These are phyloP conservation scores for Lodderomyces beijingensis DNA, from an alignment of 1,139 yeast genomes.

Conservation along the genomic window DNA sequence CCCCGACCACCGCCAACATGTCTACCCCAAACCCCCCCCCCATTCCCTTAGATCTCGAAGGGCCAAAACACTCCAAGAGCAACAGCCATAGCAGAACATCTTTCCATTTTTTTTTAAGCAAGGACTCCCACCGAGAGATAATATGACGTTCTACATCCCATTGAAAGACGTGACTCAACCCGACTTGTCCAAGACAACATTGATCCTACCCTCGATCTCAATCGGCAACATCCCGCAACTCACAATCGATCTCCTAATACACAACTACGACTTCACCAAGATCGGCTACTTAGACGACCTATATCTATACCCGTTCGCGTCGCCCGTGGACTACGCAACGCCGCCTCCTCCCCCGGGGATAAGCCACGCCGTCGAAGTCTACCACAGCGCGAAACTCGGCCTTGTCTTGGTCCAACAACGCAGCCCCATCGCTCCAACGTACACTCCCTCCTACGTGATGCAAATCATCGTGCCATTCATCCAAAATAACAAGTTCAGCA, in stretches of 20 bases:
- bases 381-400: conserved; percentile 31
- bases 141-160: conserved; percentile 6
- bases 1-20: too few relatives aligned
- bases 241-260: conserved; percentile 67
- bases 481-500: conserved; percentile 30
- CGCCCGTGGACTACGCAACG: conserved; percentile 56
- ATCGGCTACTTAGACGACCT: conserved; percentile 55
- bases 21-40: too few relatives aligned
- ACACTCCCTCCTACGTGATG: conserved; percentile 45
- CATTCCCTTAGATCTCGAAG: too few relatives aligned
- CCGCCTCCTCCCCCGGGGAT: conserved; percentile 27
- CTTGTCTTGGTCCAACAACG: conserved; percentile 72
- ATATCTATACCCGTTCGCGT: conserved; percentile 75
- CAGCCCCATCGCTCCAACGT: conserved; percentile 76
- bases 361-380: conserved; percentile 61
- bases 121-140: too few relatives aligned
- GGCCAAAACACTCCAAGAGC: too few relatives aligned
- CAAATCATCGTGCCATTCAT: conserved; percentile 54
- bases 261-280: conserved; percentile 50
- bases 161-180: neutral
- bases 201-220: conserved; percentile 75
- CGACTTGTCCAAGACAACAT: conserved; percentile 12
- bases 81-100: too few relatives aligned
- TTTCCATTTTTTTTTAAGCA: too few relatives aligned
- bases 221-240: conserved; percentile 90